These are phyloP conservation scores for Pestalotiopsis sp. DNA, from an alignment of 2,329 filamentous ascomycete species.

Conservation along the genomic window DNA sequence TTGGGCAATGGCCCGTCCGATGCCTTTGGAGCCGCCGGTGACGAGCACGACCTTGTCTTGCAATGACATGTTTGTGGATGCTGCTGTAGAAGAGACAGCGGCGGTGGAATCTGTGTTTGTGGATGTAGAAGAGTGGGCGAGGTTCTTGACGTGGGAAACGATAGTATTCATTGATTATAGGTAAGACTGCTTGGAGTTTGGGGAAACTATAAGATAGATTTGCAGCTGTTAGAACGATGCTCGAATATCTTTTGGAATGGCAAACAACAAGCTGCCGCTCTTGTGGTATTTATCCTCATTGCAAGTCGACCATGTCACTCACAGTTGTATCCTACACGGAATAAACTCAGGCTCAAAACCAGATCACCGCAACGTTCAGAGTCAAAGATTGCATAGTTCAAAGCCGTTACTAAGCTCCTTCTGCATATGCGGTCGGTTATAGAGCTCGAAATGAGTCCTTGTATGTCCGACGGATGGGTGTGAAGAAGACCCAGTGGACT, in stretches of 20 bases:
- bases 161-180: neutral
- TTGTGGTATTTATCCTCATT: neutral
- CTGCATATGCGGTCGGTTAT: neutral
- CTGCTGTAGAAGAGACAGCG: neutral
- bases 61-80: slow-evolving; percentile 30
- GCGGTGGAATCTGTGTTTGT: neutral
- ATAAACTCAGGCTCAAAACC: neutral
- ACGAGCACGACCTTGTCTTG: slow-evolving; percentile 48
- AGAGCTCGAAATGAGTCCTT: neutral
- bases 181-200: too few species aligned
- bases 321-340: neutral
- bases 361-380: neutral
- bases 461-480: neutral
- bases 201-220: neutral
- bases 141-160: neutral
- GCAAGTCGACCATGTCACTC: neutral
- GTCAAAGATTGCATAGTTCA: neutral
- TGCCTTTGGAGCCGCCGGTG: slow-evolving; percentile 60
- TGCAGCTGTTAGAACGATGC: neutral
- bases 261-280: neutral
- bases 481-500: neutral
- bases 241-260: neutral
- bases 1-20: slow-evolving; percentile 60
- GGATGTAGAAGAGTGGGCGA: neutral
- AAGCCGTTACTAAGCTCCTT: neutral